Evolutionary conservation across 2,329 filamentous ascomycete genomes (phyloP).

Genomic region (Triangularia verruculosa): DNA sequence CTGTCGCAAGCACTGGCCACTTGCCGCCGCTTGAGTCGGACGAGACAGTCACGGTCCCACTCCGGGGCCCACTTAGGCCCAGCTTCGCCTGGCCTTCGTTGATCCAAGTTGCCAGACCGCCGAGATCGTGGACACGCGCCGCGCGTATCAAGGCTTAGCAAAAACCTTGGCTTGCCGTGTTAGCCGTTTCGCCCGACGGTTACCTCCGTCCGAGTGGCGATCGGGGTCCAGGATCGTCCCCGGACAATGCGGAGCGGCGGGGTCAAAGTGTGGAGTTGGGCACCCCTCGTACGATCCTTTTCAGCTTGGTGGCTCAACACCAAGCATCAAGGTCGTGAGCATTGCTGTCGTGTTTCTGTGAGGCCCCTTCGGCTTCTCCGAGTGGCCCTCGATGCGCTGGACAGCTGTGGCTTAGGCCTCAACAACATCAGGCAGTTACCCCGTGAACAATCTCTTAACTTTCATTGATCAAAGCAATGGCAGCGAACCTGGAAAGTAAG

Average conservation of each 20-base stretch:
- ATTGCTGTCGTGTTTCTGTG: neutral
- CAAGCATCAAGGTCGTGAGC: neutral
- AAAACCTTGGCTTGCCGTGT: constrained; percentile 8
- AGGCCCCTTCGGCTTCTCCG: neutral
- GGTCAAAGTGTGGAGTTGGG: neutral
- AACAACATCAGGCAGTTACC: too few species aligned
- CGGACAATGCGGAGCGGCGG: neutral
- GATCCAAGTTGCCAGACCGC: constrained; percentile 1
- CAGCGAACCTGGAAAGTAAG: too few species aligned
- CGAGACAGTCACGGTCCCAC: constrained; percentile 1
- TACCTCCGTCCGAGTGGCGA: neutral
- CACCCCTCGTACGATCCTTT: neutral
- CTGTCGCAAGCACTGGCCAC: constrained; percentile 4
- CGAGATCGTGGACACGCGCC: constrained; percentile 7
- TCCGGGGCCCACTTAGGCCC: constrained; percentile 10
- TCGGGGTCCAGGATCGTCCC: constrained; percentile 2
- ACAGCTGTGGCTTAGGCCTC: neutral
- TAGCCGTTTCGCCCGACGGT: neutral
- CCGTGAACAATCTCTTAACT: too few species aligned
- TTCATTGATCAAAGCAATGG: too few species aligned
- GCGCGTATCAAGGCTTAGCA: constrained; percentile 6
- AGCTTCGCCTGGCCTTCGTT: neutral
- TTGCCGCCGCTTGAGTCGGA: constrained; percentile 2
- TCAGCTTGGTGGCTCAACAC: neutral
- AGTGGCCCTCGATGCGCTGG: neutral